A percentile compares a stretch with the other conserved stretches of the same genome.
phyloP scores from a whole-genome alignment of 2,329 filamentous ascomycete species.

The Aspergillus pseudonomiae region DNA sequence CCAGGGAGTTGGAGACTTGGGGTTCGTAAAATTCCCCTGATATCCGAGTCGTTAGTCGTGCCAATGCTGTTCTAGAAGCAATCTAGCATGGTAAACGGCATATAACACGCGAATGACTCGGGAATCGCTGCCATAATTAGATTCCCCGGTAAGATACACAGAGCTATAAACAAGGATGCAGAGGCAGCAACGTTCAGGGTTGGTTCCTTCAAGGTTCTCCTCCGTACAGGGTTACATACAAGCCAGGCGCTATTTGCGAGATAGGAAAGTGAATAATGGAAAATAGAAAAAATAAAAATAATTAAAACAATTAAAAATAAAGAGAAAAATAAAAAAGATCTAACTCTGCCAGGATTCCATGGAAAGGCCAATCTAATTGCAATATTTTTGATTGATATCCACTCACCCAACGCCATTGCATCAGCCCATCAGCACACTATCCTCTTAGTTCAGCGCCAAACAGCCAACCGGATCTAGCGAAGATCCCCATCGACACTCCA shows the following conservation, averaged over 20 bases:
- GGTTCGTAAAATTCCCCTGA: not conserved
- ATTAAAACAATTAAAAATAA: not conserved
- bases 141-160: not conserved
- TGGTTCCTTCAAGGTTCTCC: not conserved
- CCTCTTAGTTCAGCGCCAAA: not conserved
- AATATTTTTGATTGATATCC: not conserved
- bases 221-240: not conserved
- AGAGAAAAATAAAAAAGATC: not conserved
- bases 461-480: not conserved
- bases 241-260: not conserved
- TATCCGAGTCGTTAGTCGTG: not conserved
- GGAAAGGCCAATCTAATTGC: not conserved
- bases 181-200: not conserved
- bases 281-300: not conserved
- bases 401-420: not conserved
- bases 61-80: not conserved
- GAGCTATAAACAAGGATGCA: not conserved
- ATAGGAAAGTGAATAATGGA: not conserved
- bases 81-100: not conserved
- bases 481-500: not conserved
- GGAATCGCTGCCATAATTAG: not conserved
- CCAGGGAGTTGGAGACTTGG: conserved; percentile 1
- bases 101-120: not conserved
- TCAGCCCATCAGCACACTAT: conserved; percentile 1
- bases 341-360: not conserved